These are phyloP conservation scores for Echites panduratus DNA, from an alignment of 257 asterid species.

Conservation along the genomic window DNA sequence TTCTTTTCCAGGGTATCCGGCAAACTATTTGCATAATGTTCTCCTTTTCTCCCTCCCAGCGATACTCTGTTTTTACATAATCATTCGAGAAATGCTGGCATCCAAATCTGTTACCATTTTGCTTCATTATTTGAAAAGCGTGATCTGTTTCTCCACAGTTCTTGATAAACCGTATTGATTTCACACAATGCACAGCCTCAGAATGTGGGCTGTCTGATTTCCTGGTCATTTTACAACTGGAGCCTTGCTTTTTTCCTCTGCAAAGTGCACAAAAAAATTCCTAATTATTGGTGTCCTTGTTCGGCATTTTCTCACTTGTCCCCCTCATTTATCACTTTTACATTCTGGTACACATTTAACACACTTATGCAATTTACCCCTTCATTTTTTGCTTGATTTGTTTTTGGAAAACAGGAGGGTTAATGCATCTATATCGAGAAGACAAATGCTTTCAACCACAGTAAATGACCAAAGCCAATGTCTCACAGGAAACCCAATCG, in stretches of 20 bases:
- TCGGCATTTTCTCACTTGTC: background rate
- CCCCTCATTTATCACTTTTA: background rate
- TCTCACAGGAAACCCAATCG: constrained; percentile 86
- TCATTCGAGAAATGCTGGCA: background rate
- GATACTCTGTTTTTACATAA: background rate
- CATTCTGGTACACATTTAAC: constrained; percentile 10
- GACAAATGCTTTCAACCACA: constrained; percentile 32
- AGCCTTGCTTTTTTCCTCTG: background rate
- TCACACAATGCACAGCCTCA: constrained; percentile 16
- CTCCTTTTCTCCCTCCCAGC: background rate
- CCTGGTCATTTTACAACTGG: constrained; percentile 6
- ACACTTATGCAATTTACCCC: constrained; percentile 8
- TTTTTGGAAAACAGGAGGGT: constrained; percentile 40
- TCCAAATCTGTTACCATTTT: background rate
- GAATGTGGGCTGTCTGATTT: constrained; percentile 23
- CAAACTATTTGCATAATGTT: background rate
- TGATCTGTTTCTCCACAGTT: constrained; percentile 14
- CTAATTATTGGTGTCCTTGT: background rate
- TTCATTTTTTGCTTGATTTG: too few relatives aligned
- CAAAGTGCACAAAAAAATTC: background rate
- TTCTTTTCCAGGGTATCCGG: background rate
- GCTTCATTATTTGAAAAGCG: background rate
- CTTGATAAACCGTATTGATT: constrained; percentile 9
- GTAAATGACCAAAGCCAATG: constrained; percentile 46
- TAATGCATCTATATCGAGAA: constrained; percentile 51